Base-by-base conservation (phyloP, 139 green algal genomes). In the Tetradesmus obliquus region DNA sequence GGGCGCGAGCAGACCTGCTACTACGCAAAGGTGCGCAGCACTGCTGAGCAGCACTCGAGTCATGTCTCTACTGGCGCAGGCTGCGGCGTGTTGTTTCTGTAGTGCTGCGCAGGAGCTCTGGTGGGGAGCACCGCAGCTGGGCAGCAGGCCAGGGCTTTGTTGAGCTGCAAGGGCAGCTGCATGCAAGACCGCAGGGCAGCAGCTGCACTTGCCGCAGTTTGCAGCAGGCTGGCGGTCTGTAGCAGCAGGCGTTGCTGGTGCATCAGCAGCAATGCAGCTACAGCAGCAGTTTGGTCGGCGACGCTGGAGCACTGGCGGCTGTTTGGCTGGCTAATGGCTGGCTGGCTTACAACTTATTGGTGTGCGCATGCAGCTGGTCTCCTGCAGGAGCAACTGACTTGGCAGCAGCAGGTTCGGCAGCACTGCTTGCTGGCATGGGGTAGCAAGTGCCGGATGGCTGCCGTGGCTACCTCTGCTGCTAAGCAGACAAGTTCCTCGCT, bases 1-100 rank as follows among this genome's bases (percentile, higher is more conserved):
- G 97, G 95, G 2, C 96, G 98, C 17, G 98, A 99, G 94, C 97
- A 99, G 94, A 99, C 98, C 3, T 98, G 95, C 81, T 99, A 99
- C 94, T 99, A 98, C 84, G 97, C 98, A 20, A 99, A 99, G 95
- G 96, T 86, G 76, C 53, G 87, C 66, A 24, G 66, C 66, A 17
- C 66, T 74, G 66, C 66, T 74, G 66, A n/a, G n/a, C n/a, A n/a
- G n/a, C n/a, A n/a, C n/a, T n/a, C n/a, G n/a, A n/a, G 1, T 74
- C 3, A 74, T 4, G 13, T 2, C n/a, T 1, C 66, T 24, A 12
- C 66, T 24, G 15, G 66, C 66, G 66, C 15, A 24, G 5, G 66
- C 15, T 74, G 66, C 57, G 17, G 66, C 5, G 66, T 74, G 15
- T 12, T 71, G 5, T 1, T 71, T 9, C 4, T 32, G 79, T 24